A percentile compares a stretch with the other conserved stretches of the same genome.
These are phyloP conservation scores for Debaryomyces sp. DNA, from an alignment of 1,139 yeast species.

Conservation along the genomic window DNA sequence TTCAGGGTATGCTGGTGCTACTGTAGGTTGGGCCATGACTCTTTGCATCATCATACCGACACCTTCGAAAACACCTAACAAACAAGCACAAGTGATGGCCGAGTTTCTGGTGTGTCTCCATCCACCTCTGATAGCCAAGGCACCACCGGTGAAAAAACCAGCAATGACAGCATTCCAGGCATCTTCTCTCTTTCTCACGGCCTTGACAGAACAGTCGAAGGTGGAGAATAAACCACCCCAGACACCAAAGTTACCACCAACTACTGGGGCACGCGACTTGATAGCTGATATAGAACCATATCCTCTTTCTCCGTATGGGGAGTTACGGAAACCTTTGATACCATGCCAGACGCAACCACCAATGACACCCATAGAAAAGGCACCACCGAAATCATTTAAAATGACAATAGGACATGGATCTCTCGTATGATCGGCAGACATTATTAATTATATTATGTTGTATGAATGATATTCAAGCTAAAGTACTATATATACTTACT, in stretches of 20 bases:
- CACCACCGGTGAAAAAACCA: slow-evolving; percentile 98
- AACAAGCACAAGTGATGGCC: slow-evolving; percentile 97
- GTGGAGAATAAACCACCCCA: slow-evolving; percentile 99
- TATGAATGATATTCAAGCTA: slow-evolving; percentile 1
- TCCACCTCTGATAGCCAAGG: slow-evolving; percentile 97
- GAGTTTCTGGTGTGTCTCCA: slow-evolving; percentile 96
- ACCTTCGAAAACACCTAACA: slow-evolving; percentile 96
- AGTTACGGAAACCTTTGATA: slow-evolving; percentile 96
- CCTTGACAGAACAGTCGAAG: slow-evolving; percentile 94
- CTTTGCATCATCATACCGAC: slow-evolving; percentile 96
- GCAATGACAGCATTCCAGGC: slow-evolving; percentile 98
- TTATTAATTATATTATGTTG: slow-evolving; percentile 39
- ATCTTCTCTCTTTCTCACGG: slow-evolving; percentile 95
- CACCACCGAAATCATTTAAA: slow-evolving; percentile 97
- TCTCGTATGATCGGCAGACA: slow-evolving; percentile 97
- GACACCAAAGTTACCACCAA: slow-evolving; percentile 98
- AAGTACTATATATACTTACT: background rate
- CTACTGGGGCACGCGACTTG: slow-evolving; percentile 96
- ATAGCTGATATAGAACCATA: slow-evolving; percentile 88
- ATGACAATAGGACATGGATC: slow-evolving; percentile 99
- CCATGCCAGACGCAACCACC: slow-evolving; percentile 99
- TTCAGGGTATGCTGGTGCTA: slow-evolving; percentile 76
- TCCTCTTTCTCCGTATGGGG: slow-evolving; percentile 95
- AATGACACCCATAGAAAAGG: slow-evolving; percentile 96
- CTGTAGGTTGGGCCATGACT: slow-evolving; percentile 85